A percentile compares a stretch with the other conserved stretches of the same genome.
phyloP scores from a whole-genome alignment of 768 basidiomycete species.

The Calocybe cyanea region DNA sequence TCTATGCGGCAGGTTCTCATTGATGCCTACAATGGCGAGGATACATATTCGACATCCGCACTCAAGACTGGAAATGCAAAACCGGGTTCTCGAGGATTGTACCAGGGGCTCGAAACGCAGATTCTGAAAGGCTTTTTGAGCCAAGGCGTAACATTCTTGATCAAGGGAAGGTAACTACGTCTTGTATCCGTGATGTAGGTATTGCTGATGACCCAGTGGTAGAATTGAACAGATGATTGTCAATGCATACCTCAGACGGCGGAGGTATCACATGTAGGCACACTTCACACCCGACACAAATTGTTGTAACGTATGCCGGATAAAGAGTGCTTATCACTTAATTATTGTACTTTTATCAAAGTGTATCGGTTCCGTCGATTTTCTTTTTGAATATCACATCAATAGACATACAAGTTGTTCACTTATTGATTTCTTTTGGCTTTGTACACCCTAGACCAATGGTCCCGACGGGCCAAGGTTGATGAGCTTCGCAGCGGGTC shows the following conservation, averaged over 20 bases:
- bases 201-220: not conserved
- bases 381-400: too few species aligned
- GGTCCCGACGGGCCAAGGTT: too few species aligned
- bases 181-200: too few species aligned
- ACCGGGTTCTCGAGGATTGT: constrained; percentile 37
- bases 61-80: constrained; percentile 9
- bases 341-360: too few species aligned
- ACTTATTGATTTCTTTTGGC: too few species aligned
- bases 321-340: too few species aligned
- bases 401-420: too few species aligned
- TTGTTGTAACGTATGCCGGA: too few species aligned
- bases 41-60: constrained; percentile 2
- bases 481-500: not conserved
- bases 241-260: constrained; percentile 12
- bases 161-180: constrained; percentile 42
- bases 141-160: constrained; percentile 54
- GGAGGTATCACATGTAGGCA: not conserved
- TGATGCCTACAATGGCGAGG: constrained; percentile 30
- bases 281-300: too few species aligned
- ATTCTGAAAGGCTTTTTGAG: constrained; percentile 43
- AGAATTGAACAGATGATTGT: constrained; percentile 24
- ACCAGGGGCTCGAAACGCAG: constrained; percentile 50
- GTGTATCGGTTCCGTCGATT: too few species aligned
- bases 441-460: too few species aligned
- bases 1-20: constrained; percentile 28